A percentile compares a stretch with the other conserved stretches of the same genome.
Evolutionary conservation across 2,329 filamentous ascomycete species (phyloP).

Genomic region (Capronia epimyces): DNA sequence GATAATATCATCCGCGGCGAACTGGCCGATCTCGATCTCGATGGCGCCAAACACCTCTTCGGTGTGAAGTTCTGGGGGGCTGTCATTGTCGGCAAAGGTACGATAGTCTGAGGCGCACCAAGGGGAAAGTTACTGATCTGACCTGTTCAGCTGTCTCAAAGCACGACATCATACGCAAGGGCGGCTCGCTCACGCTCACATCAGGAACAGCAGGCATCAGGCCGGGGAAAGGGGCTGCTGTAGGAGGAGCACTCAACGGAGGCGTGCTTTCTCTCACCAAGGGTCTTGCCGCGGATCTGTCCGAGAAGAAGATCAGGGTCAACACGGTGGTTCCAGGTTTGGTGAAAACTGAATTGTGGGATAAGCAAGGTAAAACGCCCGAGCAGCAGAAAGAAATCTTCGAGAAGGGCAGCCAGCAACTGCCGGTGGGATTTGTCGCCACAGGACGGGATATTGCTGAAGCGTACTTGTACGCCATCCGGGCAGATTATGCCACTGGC

Average conservation of each 20-base stretch:
- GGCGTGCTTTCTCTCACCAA: constrained; percentile 51
- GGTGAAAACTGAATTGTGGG: constrained; percentile 45
- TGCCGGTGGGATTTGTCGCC: constrained; percentile 34
- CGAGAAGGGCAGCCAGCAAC: constrained; percentile 12
- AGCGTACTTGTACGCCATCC: constrained; percentile 40
- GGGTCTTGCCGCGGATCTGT: constrained; percentile 56
- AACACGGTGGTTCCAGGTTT: constrained; percentile 57
- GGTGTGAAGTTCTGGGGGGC: constrained; percentile 26
- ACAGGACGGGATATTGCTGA: constrained; percentile 42
- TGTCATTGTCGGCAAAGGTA: constrained; percentile 18
- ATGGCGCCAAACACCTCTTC: constrained; percentile 20
- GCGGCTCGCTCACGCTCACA: constrained; percentile 47
- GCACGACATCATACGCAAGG: constrained; percentile 21
- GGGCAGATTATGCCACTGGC: constrained; percentile 22
- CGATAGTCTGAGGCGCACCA: not conserved
- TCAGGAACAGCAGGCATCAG: constrained; percentile 48
- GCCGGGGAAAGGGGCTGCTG: constrained; percentile 49
- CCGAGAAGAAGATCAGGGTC: constrained; percentile 52
- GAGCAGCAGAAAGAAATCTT: constrained; percentile 28
- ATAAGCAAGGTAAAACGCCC: constrained; percentile 24
- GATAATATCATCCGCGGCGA: constrained; percentile 32
- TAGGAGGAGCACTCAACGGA: constrained; percentile 46
- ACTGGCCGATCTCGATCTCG: constrained; percentile 16
- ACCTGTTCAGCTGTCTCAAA: constrained; percentile 7
- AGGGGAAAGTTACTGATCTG: not conserved